Evolutionary conservation across 441 rosid species (phyloP).

Genomic region (Jatropha podagrica): DNA sequence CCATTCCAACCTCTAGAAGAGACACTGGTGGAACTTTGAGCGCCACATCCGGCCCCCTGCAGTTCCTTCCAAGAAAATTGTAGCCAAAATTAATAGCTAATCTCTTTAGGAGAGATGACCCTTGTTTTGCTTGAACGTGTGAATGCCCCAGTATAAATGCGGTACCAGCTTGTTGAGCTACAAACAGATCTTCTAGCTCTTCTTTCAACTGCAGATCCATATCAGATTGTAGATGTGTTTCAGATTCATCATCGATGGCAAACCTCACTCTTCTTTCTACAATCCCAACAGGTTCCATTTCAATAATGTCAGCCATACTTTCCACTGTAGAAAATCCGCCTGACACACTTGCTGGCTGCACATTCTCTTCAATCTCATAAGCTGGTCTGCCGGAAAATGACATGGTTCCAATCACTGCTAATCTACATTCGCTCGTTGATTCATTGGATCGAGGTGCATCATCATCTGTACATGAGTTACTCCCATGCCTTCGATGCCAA

Average conservation of each 20-base stretch:
- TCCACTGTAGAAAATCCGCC: slow-evolving; percentile 64
- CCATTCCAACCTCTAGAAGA: slow-evolving; percentile 95
- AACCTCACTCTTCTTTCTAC: slow-evolving; percentile 68
- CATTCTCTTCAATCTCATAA: slow-evolving; percentile 59
- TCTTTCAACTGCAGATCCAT: slow-evolving; percentile 41
- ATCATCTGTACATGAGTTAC: slow-evolving; percentile 34
- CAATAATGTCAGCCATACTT: slow-evolving; percentile 63
- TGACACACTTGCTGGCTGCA: slow-evolving; percentile 71
- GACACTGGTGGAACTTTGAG: slow-evolving; percentile 95
- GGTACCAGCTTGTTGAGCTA: slow-evolving; percentile 77
- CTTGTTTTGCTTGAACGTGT: slow-evolving; percentile 86
- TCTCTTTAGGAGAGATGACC: slow-evolving; percentile 80
- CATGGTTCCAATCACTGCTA: slow-evolving; percentile 80
- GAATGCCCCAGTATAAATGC: slow-evolving; percentile 96
- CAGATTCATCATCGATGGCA: slow-evolving; percentile 51
- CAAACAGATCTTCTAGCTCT: slow-evolving; percentile 68
- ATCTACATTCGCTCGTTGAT: slow-evolving; percentile 63
- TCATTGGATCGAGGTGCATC: slow-evolving; percentile 51
- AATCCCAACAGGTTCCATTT: slow-evolving; percentile 49
- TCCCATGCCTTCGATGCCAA: slow-evolving; percentile 44
- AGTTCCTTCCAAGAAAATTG: slow-evolving; percentile 85
- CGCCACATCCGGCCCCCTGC: slow-evolving; percentile 93
- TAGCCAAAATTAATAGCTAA: slow-evolving; percentile 79
- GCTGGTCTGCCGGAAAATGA: slow-evolving; percentile 37
- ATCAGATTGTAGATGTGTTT: slow-evolving; percentile 28